Evolutionary conservation across 352 stramenopile species (phyloP), one percentile per base, ranked within the genome.

Genomic region (Pythium plurisporium): DNA sequence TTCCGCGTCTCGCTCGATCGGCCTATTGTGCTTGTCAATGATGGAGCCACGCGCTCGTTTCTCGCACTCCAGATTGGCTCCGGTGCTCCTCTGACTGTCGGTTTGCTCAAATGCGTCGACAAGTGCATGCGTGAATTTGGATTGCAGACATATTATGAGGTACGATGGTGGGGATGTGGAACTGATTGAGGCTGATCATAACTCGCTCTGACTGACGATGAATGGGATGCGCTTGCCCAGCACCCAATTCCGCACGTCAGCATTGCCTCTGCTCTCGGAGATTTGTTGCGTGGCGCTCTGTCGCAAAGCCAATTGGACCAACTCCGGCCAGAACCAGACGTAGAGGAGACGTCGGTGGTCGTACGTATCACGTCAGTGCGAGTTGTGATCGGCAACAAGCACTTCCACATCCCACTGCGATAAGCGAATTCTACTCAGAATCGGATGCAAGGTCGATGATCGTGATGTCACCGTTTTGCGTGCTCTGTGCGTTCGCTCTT

Each of bases 321-420:
- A 53, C 42, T 70, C 40, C 36, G 62, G 48, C 31, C 47, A 42
- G 58, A 58, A 40, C 41, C 40, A 56, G 15, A 22, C 7, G 59
- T 15, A 46, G 42, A 62, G 58, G 65, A 53, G 23, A 44, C 43
- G 31, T 38, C 29, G 17, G 23, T 25, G 17, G 42, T 56, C 19
- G 33, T 61, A 17, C 59, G 40, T 10, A 44, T 79, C 65, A 62
- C 59, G 27, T 54, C 63, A 62, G 74, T 91, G 40, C 72, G 87
- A 55, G 74, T 86, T 30, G 69, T 73, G 54, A 88, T 91, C 62
- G 82, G 82, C 64, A 93, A 93, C 77, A 93, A 91, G 74, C 76
- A 85, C 62, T 93, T 87, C 69, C 63, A 73, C 44, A 84, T 89
- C 48, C 60, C 74, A 17, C 74, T 91, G 25, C 64, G 67, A 26